Percentiles rank a stretch among this genome's conserved stretches.
Evolutionary conservation across 2,329 filamentous ascomycete genomes (phyloP).

Genomic region (Alternaria infectoria): DNA sequence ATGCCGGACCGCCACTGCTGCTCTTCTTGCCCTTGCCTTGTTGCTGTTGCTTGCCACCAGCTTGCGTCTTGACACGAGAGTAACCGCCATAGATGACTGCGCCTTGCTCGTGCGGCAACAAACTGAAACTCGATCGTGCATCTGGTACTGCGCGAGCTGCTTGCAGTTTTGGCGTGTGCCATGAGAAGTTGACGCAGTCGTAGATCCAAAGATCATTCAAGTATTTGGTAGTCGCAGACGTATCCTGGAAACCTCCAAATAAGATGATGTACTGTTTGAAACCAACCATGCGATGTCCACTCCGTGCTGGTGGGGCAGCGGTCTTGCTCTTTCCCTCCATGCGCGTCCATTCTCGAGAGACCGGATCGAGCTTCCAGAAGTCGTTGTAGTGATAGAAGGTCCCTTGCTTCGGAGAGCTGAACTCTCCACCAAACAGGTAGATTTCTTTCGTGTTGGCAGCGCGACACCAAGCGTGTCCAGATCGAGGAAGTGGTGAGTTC

Average conservation of each 20-base stretch:
- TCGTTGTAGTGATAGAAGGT: constrained; percentile 99
- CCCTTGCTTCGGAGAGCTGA: constrained; percentile 94
- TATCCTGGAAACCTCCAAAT: constrained; percentile 97
- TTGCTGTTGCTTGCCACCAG: constrained; percentile 66
- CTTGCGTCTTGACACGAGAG: constrained; percentile 78
- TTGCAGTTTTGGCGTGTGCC: constrained; percentile 78
- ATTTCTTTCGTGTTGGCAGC: constrained; percentile 84
- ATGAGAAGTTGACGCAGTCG: constrained; percentile 84
- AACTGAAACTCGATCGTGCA: constrained; percentile 86
- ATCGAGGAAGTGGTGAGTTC: constrained; percentile 88
- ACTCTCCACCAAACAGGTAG: constrained; percentile 95
- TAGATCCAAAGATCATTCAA: constrained; percentile 94
- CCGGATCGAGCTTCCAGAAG: constrained; percentile 91
- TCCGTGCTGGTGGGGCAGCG: constrained; percentile 80
- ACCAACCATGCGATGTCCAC: constrained; percentile 94
- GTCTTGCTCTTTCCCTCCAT: constrained; percentile 83
- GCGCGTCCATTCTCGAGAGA: constrained; percentile 85
- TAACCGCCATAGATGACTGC: constrained; percentile 94
- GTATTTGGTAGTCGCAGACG: constrained; percentile 92
- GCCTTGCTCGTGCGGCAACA: constrained; percentile 87
- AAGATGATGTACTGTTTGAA: constrained; percentile 97
- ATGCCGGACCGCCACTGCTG: constrained; percentile 63
- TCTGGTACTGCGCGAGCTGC: constrained; percentile 86
- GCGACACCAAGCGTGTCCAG: constrained; percentile 92
- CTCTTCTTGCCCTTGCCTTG: constrained; percentile 48